Base-by-base conservation (phyloP, 2,329 filamentous ascomycete species). In the Sclerotiophoma versabilis region DNA sequence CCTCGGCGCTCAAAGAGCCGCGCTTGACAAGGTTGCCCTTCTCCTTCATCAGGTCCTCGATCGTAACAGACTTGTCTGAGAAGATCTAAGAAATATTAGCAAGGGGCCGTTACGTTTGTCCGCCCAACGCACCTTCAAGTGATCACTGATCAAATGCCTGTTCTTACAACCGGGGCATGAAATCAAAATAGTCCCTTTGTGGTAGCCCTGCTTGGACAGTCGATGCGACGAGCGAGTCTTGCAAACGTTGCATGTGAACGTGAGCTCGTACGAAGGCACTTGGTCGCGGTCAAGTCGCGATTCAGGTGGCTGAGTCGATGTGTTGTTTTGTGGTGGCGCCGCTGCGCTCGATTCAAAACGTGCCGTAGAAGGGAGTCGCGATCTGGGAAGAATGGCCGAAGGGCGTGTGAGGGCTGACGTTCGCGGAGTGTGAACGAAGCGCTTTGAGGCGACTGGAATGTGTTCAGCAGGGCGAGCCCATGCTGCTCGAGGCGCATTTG, bases 171-270 rank as follows among this genome's bases (percentile, higher is more conserved):
- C 80, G 0, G 95, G 93, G 72, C 95, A 99, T 27, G 89, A 88
- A 61, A 98, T 93, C 52, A 99, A 81, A 4, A 95, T 89, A 1
- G 92, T 93, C 29, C 95, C 95, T 59, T 88, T 83, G 76, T 98
- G 93, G 73, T 99, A 99, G 26, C 92, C 95, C 72, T 98, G 95
- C 76, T 98, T 97, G 25, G 91, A 92, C 66, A 99, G 82, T 44
- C 84, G 84, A 77, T 99, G 96, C 11, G 87, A 83, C n/a, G 91
- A 96, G 53, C 93, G 88, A 29, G 84, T 79, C 38, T 83, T 80
- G 78, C 95, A 99, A 26, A 91, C 91, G 54, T 90, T 87, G 83
- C 95, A 99, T 63, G 95, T 99, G 75, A 99, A 97, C 43, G 87
- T 90, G 61, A 99, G 83, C 64, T 92, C 84, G 77, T 98, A 99